Evolutionary conservation across 352 stramenopile genomes (phyloP).

Genomic region (Globisporangium orthogonon): DNA sequence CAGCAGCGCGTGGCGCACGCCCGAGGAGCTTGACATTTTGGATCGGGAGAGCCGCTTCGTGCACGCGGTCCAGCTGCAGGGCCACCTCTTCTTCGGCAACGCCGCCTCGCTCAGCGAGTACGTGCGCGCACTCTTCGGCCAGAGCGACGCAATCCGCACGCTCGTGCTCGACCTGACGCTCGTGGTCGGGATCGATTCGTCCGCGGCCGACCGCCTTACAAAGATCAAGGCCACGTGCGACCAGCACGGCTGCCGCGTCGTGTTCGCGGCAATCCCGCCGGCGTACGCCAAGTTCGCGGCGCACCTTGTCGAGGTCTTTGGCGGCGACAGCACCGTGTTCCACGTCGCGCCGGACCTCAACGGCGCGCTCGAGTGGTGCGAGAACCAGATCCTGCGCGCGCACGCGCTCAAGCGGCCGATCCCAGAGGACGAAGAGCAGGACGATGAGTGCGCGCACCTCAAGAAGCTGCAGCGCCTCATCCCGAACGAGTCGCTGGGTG

Average conservation of each 20-base stretch:
- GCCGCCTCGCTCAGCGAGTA: slow-evolving; percentile 86
- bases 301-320: slow-evolving; percentile 51
- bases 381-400: slow-evolving; percentile 51
- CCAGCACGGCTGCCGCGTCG: slow-evolving; percentile 51
- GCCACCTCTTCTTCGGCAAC: slow-evolving; percentile 90
- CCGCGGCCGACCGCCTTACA: slow-evolving; percentile 62
- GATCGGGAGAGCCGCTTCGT: slow-evolving; percentile 76
- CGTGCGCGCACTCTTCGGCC: slow-evolving; percentile 66
- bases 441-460: slow-evolving; percentile 21
- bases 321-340: slow-evolving; percentile 33
- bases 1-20: slow-evolving; percentile 66
- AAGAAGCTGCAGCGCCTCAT: slow-evolving; percentile 55
- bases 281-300: slow-evolving; percentile 57
- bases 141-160: slow-evolving; percentile 23
- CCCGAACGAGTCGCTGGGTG: slow-evolving; percentile 52
- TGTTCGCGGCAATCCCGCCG: slow-evolving; percentile 59
- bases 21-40: slow-evolving; percentile 76
- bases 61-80: slow-evolving; percentile 71
- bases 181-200: slow-evolving; percentile 89
- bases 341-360: slow-evolving; percentile 63
- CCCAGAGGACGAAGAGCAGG: slow-evolving; percentile 1
- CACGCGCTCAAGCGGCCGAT: slow-evolving; percentile 21
- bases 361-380: slow-evolving; percentile 59
- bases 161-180: slow-evolving; percentile 91
- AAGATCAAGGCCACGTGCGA: slow-evolving; percentile 80